Base-by-base conservation (phyloP, 768 basidiomycete species). In the Mycena rebaudengoi region DNA sequence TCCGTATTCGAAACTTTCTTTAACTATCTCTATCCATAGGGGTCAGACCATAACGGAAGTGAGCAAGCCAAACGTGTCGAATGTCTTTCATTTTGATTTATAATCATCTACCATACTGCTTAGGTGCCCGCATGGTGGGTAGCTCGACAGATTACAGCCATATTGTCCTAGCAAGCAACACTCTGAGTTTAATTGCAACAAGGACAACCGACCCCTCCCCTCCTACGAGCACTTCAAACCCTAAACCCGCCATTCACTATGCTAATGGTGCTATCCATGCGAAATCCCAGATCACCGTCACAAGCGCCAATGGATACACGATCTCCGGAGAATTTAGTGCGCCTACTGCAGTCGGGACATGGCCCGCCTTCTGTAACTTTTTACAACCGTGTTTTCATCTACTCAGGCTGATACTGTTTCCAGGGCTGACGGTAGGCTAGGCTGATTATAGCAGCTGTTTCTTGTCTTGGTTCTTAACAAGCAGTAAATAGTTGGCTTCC, bases 341-440 rank as follows among this genome's bases (percentile, higher is more conserved):
- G 2, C 78, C 80, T 3, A 82, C 80, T 10, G 73, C 70, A 4
- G 65, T 41, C 29, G 80, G 78, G 28, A 80, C 80, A 4, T 82
- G 80, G 80, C 80, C 80, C 54, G 80, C 80, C 12, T 82, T 82
- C 61, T 82, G 80, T 78, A 78, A 43, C 25, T 18, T n/a, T 43
- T 10, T 43, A 11, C n/a, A n/a, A n/a, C n/a, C n/a, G n/a, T 43
- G 12, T 20, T 53, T n/a, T 5, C 3, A 10, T 7, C 35, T 21
- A 28, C 41, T 7, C 20, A 10, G 44, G 26, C 13, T 16, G 5
- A 6, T 32, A 18, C 20, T 26, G 41, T 35, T 21, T 29, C 12
- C 21, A 32, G 75, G 74, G 76, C 55, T 78, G 55, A 78, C 77
- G 41, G 77, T 76, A 54, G n/a, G n/a, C n/a, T n/a, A n/a, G n/a